phyloP scores from a whole-genome alignment of 176 grass and related monocot genomes.

The barley (Hordeum vulgare) region DNA sequence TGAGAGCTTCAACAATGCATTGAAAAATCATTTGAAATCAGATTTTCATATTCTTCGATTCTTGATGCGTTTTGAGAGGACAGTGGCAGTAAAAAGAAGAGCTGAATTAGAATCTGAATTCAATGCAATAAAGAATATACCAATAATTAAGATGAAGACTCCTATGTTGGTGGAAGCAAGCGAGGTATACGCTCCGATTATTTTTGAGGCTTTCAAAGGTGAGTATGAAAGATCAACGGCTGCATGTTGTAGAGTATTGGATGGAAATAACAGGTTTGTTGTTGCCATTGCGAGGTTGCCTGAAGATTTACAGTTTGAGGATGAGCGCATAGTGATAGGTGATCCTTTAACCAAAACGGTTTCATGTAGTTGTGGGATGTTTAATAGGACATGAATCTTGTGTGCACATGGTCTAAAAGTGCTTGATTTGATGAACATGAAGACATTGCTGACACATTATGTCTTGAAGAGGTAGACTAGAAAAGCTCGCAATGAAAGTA shows the following conservation, averaged over 20 bases:
- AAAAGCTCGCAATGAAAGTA: background rate
- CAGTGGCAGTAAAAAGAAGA: constrained; percentile 4
- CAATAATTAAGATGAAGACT: constrained; percentile 19
- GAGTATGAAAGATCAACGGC: constrained; percentile 32
- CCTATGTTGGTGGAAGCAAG: constrained; percentile 37
- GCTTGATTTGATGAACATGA: background rate
- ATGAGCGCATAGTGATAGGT: background rate
- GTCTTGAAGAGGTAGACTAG: background rate
- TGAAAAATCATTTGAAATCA: constrained; percentile 22
- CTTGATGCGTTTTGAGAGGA: constrained; percentile 25
- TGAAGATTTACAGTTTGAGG: background rate
- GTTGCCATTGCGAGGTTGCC: background rate
- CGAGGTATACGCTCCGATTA: constrained; percentile 5
- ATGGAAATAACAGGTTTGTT: background rate
- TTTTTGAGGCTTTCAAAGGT: constrained; percentile 33
- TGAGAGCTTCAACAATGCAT: no score
- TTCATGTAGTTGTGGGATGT: background rate
- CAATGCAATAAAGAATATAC: constrained; percentile 22
- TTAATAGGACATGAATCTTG: background rate
- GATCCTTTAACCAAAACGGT: background rate
- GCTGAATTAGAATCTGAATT: constrained; percentile 23
- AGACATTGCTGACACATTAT: background rate
- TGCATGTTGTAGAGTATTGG: no score
- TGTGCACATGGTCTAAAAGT: no score
- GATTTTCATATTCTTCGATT: constrained; percentile 29